Evolutionary conservation across 345 rosid species (phyloP).

Genomic region (Lagerstroemia speciosa): DNA sequence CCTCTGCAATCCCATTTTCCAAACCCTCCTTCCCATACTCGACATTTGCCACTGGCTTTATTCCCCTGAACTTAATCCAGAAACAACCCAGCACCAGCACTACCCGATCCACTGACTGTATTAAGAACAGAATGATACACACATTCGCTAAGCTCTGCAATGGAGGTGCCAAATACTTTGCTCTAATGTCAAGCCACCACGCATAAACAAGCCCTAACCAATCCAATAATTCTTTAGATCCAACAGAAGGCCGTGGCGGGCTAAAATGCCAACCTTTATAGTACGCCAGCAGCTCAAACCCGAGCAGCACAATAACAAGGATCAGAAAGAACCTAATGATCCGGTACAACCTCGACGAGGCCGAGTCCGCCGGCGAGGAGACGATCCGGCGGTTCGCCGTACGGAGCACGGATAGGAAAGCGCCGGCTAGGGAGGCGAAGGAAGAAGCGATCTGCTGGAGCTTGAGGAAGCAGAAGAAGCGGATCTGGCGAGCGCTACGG

Average conservation of each 20-base stretch:
- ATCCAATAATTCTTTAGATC: constrained; percentile 40
- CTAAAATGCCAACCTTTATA: constrained; percentile 92
- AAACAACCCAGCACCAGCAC: constrained; percentile 65
- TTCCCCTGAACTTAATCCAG: constrained; percentile 56
- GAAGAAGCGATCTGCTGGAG: constrained; percentile 54
- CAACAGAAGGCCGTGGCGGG: constrained; percentile 45
- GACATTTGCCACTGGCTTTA: constrained; percentile 48
- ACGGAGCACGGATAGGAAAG: constrained; percentile 41
- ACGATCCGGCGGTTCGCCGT: constrained; percentile 72
- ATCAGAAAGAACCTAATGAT: constrained; percentile 45
- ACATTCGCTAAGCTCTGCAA: constrained; percentile 61
- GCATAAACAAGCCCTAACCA: constrained; percentile 51
- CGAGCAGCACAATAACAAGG: constrained; percentile 45
- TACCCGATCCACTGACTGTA: constrained; percentile 74
- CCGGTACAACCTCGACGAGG: constrained; percentile 50
- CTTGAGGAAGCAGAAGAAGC: constrained; percentile 56
- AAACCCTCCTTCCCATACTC: constrained; percentile 27
- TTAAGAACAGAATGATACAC: constrained; percentile 69
- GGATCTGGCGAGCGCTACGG: constrained; percentile 68
- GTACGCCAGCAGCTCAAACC: constrained; percentile 66
- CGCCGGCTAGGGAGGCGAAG: constrained; percentile 39
- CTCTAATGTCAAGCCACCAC: constrained; percentile 63
- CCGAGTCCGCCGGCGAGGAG: constrained; percentile 27
- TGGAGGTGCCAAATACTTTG: constrained; percentile 65
- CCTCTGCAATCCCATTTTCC: constrained; percentile 25